These are phyloP conservation scores for Brassica cretica DNA, from an alignment of 345 rosid species.

Conservation along the genomic window DNA sequence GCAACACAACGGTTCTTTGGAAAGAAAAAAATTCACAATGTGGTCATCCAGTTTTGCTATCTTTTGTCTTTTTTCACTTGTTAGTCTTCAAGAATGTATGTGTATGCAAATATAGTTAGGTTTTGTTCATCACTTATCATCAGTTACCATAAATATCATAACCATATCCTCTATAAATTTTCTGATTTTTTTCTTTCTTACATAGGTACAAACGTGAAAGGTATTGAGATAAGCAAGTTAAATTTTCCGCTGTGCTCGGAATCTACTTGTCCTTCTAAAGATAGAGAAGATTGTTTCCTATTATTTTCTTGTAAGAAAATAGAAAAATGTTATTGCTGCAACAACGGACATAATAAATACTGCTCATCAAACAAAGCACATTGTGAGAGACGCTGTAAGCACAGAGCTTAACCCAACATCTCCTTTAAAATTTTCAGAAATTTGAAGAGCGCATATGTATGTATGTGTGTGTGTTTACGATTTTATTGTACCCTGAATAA, in stretches of 20 bases:
- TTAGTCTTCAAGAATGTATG: conserved; percentile 3
- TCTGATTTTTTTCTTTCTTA: not conserved
- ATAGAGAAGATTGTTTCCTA: not conserved
- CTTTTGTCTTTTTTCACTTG: not conserved
- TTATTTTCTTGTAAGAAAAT: not conserved
- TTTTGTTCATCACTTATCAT: not conserved
- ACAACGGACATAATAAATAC: not conserved
- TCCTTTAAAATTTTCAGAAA: not conserved
- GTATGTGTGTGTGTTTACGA: not conserved
- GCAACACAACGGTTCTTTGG: not conserved
- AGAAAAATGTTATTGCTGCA: not conserved
- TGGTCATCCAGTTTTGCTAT: not conserved
- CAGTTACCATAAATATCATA: not conserved
- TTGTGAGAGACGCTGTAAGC: not conserved
- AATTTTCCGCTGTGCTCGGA: not conserved
- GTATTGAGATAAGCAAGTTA: not conserved
- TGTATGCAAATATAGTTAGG: not conserved
- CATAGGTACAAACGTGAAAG: not conserved
- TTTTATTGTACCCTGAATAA: not conserved
- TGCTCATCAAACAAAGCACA: not conserved
- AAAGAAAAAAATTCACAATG: not conserved
- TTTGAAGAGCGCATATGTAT: not conserved
- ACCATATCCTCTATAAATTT: not conserved
- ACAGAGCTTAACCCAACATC: not conserved
- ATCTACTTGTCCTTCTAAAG: not conserved